Base-by-base conservation (phyloP, 805 yeast genomes). In the Candida michaelii region DNA sequence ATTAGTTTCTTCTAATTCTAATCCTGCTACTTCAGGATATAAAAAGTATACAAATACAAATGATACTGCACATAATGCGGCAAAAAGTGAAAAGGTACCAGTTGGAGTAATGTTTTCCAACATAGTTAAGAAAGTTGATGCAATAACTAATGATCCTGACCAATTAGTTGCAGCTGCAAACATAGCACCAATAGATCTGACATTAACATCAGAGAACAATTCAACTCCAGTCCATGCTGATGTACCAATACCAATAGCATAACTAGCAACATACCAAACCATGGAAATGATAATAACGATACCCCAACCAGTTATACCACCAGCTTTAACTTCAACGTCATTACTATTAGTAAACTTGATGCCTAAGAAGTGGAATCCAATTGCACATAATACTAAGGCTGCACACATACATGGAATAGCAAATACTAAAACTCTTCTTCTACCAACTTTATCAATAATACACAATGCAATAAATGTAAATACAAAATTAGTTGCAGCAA, bases 221-320 rank as follows among this genome's bases (percentile, higher is more conserved):
- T 91, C 99, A 44, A 91, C 85, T 60, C 93, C 97, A 60, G 91
- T 96, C 99, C 99, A 91, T 43, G 98, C 97, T 42, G 89, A 93
- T 63, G 91, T 90, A 67, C 99, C 99, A 52, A 90, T 87, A 52
- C 98, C 98, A 51, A 88, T 71, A 37, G 97, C 96, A 61, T 90
- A 91, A 41, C 84, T 81, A 2, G 96, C 97, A 35, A 90, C 97
- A 59, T 73, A 93, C 30, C 80, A 62, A 49, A 91, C 88, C 87
- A 90, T 89, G 40, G 89, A 82, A 29, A 89, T 74, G 49, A 93
- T 84, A 42, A 91, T 80, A 12, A 90, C 82, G 48, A 86, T 79
- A 15, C 97, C 96, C 97, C 97, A 90, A 2, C 89, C 82, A 19
- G 80, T 67, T 41, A 83, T 80, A 5, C 80, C 79, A 12, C 51